Percentiles rank a stretch among this genome's conserved stretches.
phyloP scores from a whole-genome alignment of 345 rosid species.

The Lepidium aucheri region DNA sequence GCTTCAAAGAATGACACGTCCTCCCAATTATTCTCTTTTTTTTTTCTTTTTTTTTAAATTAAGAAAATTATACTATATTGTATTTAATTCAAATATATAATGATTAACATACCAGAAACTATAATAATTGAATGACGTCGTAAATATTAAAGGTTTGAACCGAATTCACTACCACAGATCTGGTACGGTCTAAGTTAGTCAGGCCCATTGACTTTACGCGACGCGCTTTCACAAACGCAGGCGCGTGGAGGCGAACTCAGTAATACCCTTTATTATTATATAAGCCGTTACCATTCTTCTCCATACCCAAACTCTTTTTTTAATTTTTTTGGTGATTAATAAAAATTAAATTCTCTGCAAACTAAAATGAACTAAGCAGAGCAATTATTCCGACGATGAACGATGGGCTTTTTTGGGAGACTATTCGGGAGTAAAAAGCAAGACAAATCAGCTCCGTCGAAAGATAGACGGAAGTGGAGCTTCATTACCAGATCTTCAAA shows the following conservation, averaged over 20 bases:
- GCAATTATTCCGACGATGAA: slow-evolving; percentile 28
- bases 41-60: neutral
- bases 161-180: slow-evolving; percentile 2
- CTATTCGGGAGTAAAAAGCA: slow-evolving; percentile 53
- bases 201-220: slow-evolving; percentile 21
- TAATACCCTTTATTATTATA: neutral
- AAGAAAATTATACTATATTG: neutral
- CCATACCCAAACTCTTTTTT: neutral
- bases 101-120: neutral
- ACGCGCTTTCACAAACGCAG: no score
- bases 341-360: neutral
- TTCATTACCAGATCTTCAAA: slow-evolving; percentile 42
- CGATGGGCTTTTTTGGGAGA: slow-evolving; percentile 72
- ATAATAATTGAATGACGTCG: neutral
- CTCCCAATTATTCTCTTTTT: slow-evolving; percentile 16
- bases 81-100: neutral
- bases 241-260: slow-evolving; percentile 12
- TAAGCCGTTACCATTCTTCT: neutral
- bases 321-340: neutral
- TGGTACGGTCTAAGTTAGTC: slow-evolving; percentile 16
- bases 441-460: slow-evolving; percentile 22
- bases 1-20: slow-evolving; percentile 24
- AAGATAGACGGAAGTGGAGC: slow-evolving; percentile 53
- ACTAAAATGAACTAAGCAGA: neutral
- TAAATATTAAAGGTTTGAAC: neutral